Conservation (phyloP, 176 grass and related monocot genomes). For the Melocanna baccifera region DNA sequence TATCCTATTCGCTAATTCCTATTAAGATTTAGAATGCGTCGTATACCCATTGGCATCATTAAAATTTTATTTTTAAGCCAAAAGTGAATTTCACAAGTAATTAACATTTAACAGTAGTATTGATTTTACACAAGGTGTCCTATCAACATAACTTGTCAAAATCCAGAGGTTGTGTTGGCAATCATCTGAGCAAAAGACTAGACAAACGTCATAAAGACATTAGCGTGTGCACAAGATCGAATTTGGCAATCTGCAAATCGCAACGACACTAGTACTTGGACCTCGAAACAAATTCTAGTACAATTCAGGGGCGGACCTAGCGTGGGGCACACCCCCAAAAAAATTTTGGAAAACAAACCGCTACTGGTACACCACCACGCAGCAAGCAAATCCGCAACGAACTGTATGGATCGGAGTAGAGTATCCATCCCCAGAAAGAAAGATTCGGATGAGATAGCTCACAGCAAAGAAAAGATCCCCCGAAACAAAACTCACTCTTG, state of each 20-base stretch:
- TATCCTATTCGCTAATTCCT: neutral
- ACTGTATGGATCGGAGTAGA: neutral
- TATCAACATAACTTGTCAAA: neutral
- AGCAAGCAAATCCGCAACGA: neutral
- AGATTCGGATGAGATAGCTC: neutral
- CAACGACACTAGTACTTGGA: neutral
- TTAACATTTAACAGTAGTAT: neutral
- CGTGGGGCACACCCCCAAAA: neutral
- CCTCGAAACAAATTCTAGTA: neutral
- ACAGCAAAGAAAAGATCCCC: neutral
- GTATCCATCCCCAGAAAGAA: neutral
- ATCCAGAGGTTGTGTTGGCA: neutral
- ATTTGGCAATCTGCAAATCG: neutral
- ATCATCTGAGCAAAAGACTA: neutral
- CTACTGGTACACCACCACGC: neutral
- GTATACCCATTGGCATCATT: neutral
- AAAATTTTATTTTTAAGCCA: neutral
- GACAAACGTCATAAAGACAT: neutral
- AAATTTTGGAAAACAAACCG: neutral
- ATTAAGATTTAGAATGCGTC: neutral
- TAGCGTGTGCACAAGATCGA: neutral
- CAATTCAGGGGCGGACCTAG: neutral
- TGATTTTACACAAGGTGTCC: neutral
- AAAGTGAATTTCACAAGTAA: neutral
- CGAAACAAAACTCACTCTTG: neutral